phyloP scores from a whole-genome alignment of 345 rosid genomes.

The Salix suchowensis region DNA sequence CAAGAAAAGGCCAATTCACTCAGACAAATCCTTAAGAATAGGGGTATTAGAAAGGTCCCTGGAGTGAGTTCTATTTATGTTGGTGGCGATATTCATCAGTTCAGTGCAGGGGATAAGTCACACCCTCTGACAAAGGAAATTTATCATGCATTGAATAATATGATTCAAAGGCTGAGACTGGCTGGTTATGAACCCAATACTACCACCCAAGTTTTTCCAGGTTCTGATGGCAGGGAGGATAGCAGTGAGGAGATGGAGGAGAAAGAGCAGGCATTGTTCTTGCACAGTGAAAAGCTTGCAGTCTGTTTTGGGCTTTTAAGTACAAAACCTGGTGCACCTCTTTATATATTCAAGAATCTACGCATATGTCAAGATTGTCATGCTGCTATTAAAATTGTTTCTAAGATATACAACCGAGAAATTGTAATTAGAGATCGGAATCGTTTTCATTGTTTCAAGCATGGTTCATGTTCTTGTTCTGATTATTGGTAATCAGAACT shows the following conservation, averaged over 20 bases:
- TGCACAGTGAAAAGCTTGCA: constrained; percentile 81
- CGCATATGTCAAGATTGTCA: constrained; percentile 78
- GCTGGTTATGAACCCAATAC: constrained; percentile 59
- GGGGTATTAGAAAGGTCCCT: constrained; percentile 58
- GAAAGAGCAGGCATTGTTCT: constrained; percentile 63
- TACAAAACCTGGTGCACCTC: constrained; percentile 45
- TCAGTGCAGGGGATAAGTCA: constrained; percentile 67
- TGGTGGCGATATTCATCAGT: constrained; percentile 51
- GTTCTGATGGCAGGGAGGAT: constrained; percentile 19
- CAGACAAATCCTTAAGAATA: constrained; percentile 39
- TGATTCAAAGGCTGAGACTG: constrained; percentile 50
- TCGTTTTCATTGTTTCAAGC: constrained; percentile 68
- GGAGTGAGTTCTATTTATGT: constrained; percentile 70
- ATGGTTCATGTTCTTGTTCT: constrained; percentile 74
- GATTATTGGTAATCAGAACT: constrained; percentile 59
- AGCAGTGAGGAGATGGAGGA: constrained; percentile 48
- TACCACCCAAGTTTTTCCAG: constrained; percentile 35
- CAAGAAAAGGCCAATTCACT: constrained; percentile 23
- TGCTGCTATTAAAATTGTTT: constrained; percentile 59
- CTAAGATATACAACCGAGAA: constrained; percentile 53
- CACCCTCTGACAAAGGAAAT: constrained; percentile 50
- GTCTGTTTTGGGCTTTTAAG: constrained; percentile 68
- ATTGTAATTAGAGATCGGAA: constrained; percentile 73
- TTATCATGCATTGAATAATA: constrained; percentile 47
- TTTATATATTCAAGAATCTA: constrained; percentile 65